These are phyloP conservation scores for Dalbergia cochinchinensis DNA, from an alignment of 306 rosid genomes.

Conservation along the genomic window DNA sequence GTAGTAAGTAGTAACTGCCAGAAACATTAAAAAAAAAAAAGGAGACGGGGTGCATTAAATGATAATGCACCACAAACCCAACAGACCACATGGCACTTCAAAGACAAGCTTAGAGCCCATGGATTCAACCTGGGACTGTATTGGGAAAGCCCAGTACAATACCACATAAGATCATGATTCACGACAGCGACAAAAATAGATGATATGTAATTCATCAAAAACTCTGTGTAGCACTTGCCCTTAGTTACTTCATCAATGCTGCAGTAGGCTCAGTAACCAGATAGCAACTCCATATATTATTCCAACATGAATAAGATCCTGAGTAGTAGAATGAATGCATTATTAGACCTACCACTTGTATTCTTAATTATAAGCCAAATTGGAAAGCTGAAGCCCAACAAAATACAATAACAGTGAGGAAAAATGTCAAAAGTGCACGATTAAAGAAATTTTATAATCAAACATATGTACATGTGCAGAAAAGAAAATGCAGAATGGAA, in stretches of 20 bases:
- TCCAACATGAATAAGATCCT: constrained; percentile 39
- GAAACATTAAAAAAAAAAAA: not conserved
- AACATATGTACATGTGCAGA: not conserved
- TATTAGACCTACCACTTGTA: constrained; percentile 25
- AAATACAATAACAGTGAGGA: not conserved
- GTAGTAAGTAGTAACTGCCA: not conserved
- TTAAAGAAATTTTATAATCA: not conserved
- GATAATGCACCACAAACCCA: not conserved
- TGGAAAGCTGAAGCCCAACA: not conserved
- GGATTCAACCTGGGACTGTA: not conserved
- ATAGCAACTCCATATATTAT: constrained; percentile 27
- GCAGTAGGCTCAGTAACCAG: constrained; percentile 6
- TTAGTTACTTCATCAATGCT: not conserved
- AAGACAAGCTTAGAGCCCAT: not conserved
- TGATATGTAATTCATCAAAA: not conserved
- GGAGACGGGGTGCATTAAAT: not conserved
- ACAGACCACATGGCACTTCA: not conserved
- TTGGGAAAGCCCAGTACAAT: not conserved
- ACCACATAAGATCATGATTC: not conserved
- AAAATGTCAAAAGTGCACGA: not conserved
- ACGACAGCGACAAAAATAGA: not conserved
- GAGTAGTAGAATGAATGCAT: not conserved
- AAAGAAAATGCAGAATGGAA: not conserved
- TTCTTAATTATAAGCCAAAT: not conserved
- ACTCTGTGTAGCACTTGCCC: not conserved